These are phyloP conservation scores for Solanum tarijense DNA, from an alignment of 257 asterid genomes.

Conservation along the genomic window DNA sequence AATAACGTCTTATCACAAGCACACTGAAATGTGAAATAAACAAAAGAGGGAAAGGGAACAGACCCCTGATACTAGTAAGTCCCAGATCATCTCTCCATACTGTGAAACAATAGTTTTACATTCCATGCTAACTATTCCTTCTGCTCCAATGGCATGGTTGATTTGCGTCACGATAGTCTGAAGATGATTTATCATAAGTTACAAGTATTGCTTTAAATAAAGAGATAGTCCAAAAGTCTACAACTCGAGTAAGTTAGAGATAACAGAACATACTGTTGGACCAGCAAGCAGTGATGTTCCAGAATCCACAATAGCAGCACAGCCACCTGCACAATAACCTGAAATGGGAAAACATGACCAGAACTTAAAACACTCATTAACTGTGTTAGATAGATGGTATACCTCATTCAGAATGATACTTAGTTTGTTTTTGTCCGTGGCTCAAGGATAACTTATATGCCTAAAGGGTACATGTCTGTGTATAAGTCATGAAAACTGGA, in stretches of 20 bases:
- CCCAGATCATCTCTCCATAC: slow-evolving; percentile 86
- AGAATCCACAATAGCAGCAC: slow-evolving; percentile 93
- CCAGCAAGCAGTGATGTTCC: slow-evolving; percentile 92
- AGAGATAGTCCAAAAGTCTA: not conserved
- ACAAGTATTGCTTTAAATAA: not conserved
- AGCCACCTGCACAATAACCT: slow-evolving; percentile 80
- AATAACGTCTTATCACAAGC: not conserved
- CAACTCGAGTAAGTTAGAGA: not conserved
- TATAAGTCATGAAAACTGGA: not conserved
- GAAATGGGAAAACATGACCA: slow-evolving; percentile 4
- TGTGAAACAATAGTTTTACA: slow-evolving; percentile 62
- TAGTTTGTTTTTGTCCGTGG: not conserved
- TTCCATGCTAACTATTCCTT: slow-evolving; percentile 78
- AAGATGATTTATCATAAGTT: not conserved
- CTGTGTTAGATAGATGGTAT: not conserved
- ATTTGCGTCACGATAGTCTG: slow-evolving; percentile 75
- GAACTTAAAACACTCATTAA: not conserved
- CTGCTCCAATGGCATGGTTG: slow-evolving; percentile 92
- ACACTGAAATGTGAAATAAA: not conserved
- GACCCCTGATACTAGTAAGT: slow-evolving; percentile 69
- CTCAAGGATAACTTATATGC: not conserved
- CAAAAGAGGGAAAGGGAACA: not conserved
- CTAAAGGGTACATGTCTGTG: not conserved
- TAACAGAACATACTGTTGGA: slow-evolving; percentile 58
- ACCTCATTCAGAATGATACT: not conserved